A percentile compares a stretch with the other conserved stretches of the same genome.
These are phyloP conservation scores for Lathyrus tuberosus DNA, from an alignment of 306 rosid species.

Conservation along the genomic window DNA sequence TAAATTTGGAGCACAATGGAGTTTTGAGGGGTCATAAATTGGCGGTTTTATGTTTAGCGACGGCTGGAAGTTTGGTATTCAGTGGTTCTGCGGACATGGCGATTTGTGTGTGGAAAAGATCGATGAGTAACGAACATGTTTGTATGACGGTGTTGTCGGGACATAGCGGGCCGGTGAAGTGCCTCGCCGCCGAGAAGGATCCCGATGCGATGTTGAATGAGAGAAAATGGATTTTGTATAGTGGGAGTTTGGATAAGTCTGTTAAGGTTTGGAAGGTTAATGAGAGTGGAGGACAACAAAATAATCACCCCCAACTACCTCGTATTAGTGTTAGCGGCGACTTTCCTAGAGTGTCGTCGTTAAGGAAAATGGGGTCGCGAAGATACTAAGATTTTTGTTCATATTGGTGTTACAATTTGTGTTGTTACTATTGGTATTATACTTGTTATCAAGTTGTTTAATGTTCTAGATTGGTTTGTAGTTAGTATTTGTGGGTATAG, in stretches of 20 bases:
- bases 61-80: conserved; percentile 62
- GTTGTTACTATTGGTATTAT: not conserved
- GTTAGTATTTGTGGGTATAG: no score
- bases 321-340: conserved; percentile 23
- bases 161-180: conserved; percentile 88
- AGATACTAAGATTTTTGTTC: conserved; percentile 23
- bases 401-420: not conserved
- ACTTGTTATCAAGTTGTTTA: not conserved
- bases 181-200: conserved; percentile 74
- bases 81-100: conserved; percentile 92
- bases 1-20: conserved; percentile 57
- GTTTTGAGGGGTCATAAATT: conserved; percentile 66
- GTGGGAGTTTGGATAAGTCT: conserved; percentile 94
- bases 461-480: not conserved
- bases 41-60: conserved; percentile 69
- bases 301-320: conserved; percentile 13
- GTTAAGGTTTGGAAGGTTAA: conserved; percentile 86
- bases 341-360: conserved; percentile 42
- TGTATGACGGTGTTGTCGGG: conserved; percentile 56
- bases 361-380: conserved; percentile 46
- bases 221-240: conserved; percentile 66
- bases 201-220: conserved; percentile 36
- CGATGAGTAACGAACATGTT: conserved; percentile 47
- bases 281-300: conserved; percentile 40
- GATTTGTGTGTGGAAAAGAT: conserved; percentile 80